Conservation (phyloP, 1,284 basidiomycete species). For the Leccinum pachyderme region DNA sequence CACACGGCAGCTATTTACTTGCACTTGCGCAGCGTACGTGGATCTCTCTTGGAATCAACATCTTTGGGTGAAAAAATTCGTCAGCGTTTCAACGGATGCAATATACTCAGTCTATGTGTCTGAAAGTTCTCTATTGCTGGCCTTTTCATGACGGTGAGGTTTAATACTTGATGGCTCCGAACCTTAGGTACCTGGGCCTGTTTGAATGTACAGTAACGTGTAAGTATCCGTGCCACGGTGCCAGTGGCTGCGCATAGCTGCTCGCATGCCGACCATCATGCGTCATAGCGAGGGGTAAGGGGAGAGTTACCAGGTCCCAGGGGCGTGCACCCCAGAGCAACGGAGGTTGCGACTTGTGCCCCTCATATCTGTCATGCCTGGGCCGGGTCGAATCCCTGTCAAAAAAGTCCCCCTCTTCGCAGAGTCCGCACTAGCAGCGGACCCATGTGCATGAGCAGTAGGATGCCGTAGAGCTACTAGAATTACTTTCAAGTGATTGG, state of each 20-base stretch:
- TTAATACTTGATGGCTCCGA: background rate
- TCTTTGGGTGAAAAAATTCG: background rate
- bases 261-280: background rate
- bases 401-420: background rate
- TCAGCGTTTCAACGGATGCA: background rate
- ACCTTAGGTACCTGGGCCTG: background rate
- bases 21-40: background rate
- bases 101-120: background rate
- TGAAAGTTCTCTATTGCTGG: background rate
- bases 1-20: background rate
- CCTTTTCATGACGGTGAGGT: background rate
- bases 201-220: background rate
- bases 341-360: background rate
- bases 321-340: background rate
- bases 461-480: background rate
- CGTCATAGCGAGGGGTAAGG: background rate
- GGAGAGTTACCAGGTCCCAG: background rate
- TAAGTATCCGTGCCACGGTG: background rate
- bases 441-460: background rate
- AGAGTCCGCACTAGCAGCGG: slow-evolving; percentile 4
- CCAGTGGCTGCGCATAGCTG: background rate
- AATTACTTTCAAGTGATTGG: background rate
- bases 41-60: background rate
- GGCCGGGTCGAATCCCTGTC: background rate
- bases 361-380: background rate